phyloP scores from a whole-genome alignment of 2,329 filamentous ascomycete genomes.

The Pseudopyrenochaeta lycopersici region DNA sequence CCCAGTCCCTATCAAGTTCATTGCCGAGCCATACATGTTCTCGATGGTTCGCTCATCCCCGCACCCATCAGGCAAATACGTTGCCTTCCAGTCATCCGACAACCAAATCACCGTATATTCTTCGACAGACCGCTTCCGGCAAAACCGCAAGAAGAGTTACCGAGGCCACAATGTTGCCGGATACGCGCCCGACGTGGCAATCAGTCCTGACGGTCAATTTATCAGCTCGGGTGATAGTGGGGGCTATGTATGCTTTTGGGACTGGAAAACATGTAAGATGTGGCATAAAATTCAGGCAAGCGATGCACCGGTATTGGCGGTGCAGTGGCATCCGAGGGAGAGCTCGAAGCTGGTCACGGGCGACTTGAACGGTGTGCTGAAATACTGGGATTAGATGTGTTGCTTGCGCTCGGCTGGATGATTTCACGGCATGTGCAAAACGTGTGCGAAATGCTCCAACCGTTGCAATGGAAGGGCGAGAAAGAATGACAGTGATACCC shows the following conservation, averaged over 20 bases:
- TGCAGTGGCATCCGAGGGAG: slow-evolving; percentile 98
- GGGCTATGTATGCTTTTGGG: slow-evolving; percentile 95
- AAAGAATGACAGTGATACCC: slow-evolving; percentile 31
- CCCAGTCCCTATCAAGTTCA: slow-evolving; percentile 97
- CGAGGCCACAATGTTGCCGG: slow-evolving; percentile 95
- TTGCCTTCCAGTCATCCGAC: slow-evolving; percentile 91
- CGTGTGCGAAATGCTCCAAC: background rate
- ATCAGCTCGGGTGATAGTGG: slow-evolving; percentile 85
- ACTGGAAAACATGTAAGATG: slow-evolving; percentile 99
- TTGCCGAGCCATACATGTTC: slow-evolving; percentile 98
- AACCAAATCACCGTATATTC: slow-evolving; percentile 98
- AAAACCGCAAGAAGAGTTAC: slow-evolving; percentile 97
- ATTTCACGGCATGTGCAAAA: background rate
- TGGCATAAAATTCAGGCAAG: slow-evolving; percentile 93
- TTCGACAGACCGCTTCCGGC: slow-evolving; percentile 92
- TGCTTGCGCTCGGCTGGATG: background rate
- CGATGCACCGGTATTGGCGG: slow-evolving; percentile 82
- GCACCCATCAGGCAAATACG: slow-evolving; percentile 92
- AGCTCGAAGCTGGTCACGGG: slow-evolving; percentile 92
- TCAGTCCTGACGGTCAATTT: slow-evolving; percentile 92
- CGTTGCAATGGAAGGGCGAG: background rate
- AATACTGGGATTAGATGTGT: slow-evolving; percentile 81
- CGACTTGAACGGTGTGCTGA: slow-evolving; percentile 86
- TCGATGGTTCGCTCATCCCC: slow-evolving; percentile 85
- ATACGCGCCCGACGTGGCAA: slow-evolving; percentile 87